A percentile compares a stretch with the other conserved stretches of the same genome.
These are phyloP conservation scores for Monilinia vaccinii-corymbosi DNA, from an alignment of 2,329 filamentous ascomycete genomes.

Conservation along the genomic window DNA sequence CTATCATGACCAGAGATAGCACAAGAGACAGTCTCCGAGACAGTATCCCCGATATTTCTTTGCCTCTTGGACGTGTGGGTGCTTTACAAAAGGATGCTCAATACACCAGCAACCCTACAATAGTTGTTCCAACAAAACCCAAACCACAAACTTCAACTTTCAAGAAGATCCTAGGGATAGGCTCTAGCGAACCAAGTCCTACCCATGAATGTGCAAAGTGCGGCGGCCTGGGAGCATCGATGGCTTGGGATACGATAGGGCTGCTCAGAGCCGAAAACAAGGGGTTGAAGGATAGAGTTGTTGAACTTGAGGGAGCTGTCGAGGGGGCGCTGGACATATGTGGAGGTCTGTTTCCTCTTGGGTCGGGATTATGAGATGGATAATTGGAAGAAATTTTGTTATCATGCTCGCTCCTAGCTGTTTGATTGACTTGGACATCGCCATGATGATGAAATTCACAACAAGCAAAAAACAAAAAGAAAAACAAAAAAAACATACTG, in stretches of 20 bases:
- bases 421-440: neutral
- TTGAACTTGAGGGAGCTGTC: conserved; percentile 49
- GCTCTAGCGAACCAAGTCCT: conserved; percentile 12
- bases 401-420: neutral
- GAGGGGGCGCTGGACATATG: conserved; percentile 44
- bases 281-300: conserved; percentile 49
- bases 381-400: neutral
- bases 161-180: conserved; percentile 37
- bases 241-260: conserved; percentile 58
- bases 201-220: conserved; percentile 44
- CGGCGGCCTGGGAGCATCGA: conserved; percentile 46
- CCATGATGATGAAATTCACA: neutral
- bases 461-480: neutral
- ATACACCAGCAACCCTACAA: conserved; percentile 9
- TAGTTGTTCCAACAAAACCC: conserved; percentile 18
- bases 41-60: neutral
- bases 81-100: conserved; percentile 1
- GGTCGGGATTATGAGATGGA: neutral
- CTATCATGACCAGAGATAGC: conserved; percentile 8
- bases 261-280: conserved; percentile 53
- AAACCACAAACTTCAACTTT: conserved; percentile 36
- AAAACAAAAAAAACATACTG: no score
- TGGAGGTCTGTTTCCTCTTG: conserved; percentile 2
- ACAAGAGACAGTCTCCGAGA: conserved; percentile 6
- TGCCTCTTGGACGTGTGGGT: neutral